A percentile compares a stretch with the other conserved stretches of the same genome.
phyloP scores from a whole-genome alignment of 441 rosid genomes.

The Croton laevigatus region DNA sequence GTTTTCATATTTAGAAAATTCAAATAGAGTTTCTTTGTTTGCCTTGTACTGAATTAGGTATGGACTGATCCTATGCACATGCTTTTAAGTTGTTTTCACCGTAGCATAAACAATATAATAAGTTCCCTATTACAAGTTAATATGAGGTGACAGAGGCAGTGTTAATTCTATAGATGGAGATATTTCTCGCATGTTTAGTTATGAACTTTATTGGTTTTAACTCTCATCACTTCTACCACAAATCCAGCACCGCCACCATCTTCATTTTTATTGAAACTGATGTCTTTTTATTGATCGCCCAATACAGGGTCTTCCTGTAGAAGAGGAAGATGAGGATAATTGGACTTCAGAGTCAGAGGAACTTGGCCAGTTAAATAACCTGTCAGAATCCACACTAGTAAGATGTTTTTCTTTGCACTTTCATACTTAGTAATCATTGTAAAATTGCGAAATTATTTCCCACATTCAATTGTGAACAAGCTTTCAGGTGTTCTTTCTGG shows the following conservation, averaged over 20 bases:
- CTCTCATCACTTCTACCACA: not conserved
- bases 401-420: slow-evolving; percentile 23
- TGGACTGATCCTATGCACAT: not conserved
- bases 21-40: slow-evolving; percentile 35
- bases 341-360: slow-evolving; percentile 34
- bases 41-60: not conserved
- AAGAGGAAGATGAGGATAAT: slow-evolving; percentile 28
- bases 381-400: slow-evolving; percentile 34
- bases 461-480: not conserved
- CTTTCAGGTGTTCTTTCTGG: not conserved
- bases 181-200: not conserved
- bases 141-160: not conserved
- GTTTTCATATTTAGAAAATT: slow-evolving; percentile 42
- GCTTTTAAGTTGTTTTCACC: not conserved
- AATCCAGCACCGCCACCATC: not conserved
- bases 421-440: not conserved
- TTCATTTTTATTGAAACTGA: slow-evolving; percentile 9
- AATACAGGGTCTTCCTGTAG: slow-evolving; percentile 37
- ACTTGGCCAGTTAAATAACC: slow-evolving; percentile 26
- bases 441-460: not conserved
- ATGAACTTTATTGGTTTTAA: not conserved
- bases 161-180: not conserved
- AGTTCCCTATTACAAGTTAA: not conserved
- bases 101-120: not conserved
- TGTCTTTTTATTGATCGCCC: slow-evolving; percentile 9